Evolutionary conservation across 768 basidiomycete genomes (phyloP).

Genomic region (Lactarius trivialis): DNA sequence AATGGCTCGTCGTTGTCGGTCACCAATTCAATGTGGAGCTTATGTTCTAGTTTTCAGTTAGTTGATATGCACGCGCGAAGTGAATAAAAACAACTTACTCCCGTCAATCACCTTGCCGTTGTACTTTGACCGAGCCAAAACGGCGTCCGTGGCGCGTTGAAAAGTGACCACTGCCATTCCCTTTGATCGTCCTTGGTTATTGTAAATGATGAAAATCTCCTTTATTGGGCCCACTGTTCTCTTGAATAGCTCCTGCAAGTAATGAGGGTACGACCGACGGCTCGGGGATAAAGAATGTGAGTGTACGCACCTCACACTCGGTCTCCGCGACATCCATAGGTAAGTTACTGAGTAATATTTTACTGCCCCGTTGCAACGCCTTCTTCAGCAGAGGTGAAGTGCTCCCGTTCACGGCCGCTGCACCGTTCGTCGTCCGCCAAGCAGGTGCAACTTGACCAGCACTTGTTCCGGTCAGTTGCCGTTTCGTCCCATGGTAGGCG

Average conservation of each 20-base stretch:
- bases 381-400: constrained; percentile 9
- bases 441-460: constrained; percentile 20
- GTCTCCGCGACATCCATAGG: constrained; percentile 22
- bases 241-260: constrained; percentile 57
- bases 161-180: constrained; percentile 76
- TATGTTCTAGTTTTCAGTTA: constrained; percentile 41
- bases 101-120: constrained; percentile 71
- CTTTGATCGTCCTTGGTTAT: constrained; percentile 66
- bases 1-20: constrained; percentile 37
- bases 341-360: constrained; percentile 21
- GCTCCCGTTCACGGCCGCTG: constrained; percentile 8
- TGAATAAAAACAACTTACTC: constrained; percentile 31
- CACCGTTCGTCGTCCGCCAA: constrained; percentile 12
- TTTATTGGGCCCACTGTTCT: constrained; percentile 72
- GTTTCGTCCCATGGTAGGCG: constrained; percentile 22
- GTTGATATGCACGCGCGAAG: neutral
- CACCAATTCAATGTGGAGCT: constrained; percentile 60
- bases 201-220: constrained; percentile 67
- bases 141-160: constrained; percentile 56
- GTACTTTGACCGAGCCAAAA: constrained; percentile 57
- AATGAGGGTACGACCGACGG: constrained; percentile 2
- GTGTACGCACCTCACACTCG: constrained; percentile 18
- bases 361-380: constrained; percentile 16
- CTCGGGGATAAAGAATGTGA: neutral
- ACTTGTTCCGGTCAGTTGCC: constrained; percentile 19